Percentiles rank a stretch among this genome's conserved stretches.
These are phyloP conservation scores for Fusarium protoensiforme DNA, from an alignment of 2,329 filamentous ascomycete species.

Conservation along the genomic window DNA sequence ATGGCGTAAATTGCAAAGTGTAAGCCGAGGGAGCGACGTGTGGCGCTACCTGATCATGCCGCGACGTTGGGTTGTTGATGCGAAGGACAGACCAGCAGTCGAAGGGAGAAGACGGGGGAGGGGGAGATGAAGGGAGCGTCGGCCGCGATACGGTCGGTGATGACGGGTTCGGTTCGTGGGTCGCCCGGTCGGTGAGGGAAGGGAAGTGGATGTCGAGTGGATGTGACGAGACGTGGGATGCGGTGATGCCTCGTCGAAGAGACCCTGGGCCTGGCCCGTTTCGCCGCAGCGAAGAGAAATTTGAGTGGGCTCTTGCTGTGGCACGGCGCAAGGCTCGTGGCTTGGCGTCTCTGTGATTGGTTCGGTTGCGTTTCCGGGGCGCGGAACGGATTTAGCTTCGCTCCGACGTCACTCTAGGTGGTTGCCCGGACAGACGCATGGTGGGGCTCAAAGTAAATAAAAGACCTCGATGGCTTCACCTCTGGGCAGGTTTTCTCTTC, in stretches of 20 bases:
- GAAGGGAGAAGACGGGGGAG: background rate
- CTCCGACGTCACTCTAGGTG: slow-evolving; percentile 24
- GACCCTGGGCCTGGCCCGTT: slow-evolving; percentile 24
- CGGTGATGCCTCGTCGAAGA: slow-evolving; percentile 30
- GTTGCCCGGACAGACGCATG: slow-evolving; percentile 51
- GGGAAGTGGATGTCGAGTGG: slow-evolving; percentile 25
- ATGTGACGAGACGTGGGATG: slow-evolving; percentile 19
- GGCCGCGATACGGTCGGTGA: slow-evolving; percentile 9
- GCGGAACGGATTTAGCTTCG: slow-evolving; percentile 34
- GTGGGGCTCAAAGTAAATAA: slow-evolving; percentile 60
- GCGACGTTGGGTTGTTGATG: slow-evolving; percentile 15
- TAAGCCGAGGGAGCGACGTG: slow-evolving; percentile 20
- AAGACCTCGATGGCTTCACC: slow-evolving; percentile 45
- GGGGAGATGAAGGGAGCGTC: background rate
- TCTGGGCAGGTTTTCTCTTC: slow-evolving; percentile 36
- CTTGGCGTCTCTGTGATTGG: slow-evolving; percentile 23
- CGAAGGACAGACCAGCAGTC: background rate
- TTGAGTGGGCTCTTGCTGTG: slow-evolving; percentile 29
- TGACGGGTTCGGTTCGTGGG: slow-evolving; percentile 8
- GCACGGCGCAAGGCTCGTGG: slow-evolving; percentile 21
- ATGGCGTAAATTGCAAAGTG: slow-evolving; percentile 47
- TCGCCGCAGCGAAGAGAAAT: slow-evolving; percentile 30
- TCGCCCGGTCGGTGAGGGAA: slow-evolving; percentile 28
- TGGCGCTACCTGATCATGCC: slow-evolving; percentile 39
- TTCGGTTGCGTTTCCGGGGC: slow-evolving; percentile 10